Percentiles rank a stretch among this genome's conserved stretches.
These are phyloP conservation scores for Aspergillus chevalieri DNA, from an alignment of 2,329 filamentous ascomycete genomes.

Conservation along the genomic window DNA sequence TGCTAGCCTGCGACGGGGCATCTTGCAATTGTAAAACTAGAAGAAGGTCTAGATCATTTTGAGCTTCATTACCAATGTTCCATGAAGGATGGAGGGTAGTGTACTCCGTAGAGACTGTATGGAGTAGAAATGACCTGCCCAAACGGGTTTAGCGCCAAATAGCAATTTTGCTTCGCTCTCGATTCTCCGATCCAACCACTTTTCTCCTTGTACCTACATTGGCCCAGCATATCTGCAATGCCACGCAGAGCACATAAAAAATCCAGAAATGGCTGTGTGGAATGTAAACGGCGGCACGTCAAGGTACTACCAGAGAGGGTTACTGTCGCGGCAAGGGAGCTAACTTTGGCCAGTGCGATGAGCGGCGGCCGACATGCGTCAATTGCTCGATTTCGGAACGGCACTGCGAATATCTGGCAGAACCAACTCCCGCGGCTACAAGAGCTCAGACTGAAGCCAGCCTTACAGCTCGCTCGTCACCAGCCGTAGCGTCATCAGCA, in stretches of 20 bases:
- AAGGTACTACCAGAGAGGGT: constrained; percentile 20
- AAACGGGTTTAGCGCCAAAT: no score
- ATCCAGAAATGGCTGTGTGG: constrained; percentile 32
- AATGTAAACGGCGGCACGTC: constrained; percentile 35
- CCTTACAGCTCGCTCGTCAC: background rate
- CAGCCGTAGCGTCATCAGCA: background rate
- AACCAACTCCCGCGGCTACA: background rate
- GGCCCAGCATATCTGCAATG: constrained; percentile 1
- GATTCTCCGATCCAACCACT: no score
- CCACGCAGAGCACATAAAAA: constrained; percentile 29
- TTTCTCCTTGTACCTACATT: no score
- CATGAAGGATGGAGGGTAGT: no score
- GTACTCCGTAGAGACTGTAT: no score
- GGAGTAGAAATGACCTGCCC: no score
- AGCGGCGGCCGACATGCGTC: constrained; percentile 25
- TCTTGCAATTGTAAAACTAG: no score
- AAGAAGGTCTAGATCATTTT: no score
- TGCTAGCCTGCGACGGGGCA: no score
- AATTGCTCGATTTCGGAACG: constrained; percentile 24
- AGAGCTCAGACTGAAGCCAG: background rate
- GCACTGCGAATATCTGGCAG: constrained; percentile 11
- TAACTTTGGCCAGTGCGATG: constrained; percentile 24
- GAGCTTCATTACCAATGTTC: no score
- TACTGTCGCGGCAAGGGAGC: background rate
- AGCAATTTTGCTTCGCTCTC: no score